Base-by-base conservation (phyloP, 352 stramenopile species). In the Paralagenidium karlingii region DNA sequence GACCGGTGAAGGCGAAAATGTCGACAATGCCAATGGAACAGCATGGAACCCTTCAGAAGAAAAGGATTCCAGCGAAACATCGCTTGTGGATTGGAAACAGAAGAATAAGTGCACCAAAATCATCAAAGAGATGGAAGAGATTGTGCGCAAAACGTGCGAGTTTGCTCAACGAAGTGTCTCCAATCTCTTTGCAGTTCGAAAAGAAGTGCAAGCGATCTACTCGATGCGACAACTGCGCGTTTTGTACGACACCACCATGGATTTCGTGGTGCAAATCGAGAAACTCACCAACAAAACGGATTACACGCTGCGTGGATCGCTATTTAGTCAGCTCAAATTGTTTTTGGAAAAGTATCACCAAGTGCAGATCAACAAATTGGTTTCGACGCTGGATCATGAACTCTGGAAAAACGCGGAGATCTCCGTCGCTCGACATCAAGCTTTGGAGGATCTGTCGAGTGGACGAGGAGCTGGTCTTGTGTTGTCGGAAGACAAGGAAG, bases 331-430 rank as follows among this genome's bases (percentile, higher is more conserved):
- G 42, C 68, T 96, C 8, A 97, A 97, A 54, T 60, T 93, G 16
- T 98, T 97, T 53, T 49, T 97, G n/a, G 89, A 97, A 48, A 91
- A 88, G 34, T 88, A 94, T 34, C 93, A 98, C 51, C 73, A 96
- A 47, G 58, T 65, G 8, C 92, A 97, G 39, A 89, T 96, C 58
- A 81, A 73, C 19, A 84, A 87, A 32, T 55, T 98, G 30, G 86
- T 95, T n/a, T 91, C 86, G 28, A 94, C 90, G 3, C 66, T 98
- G 15, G 89, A 97, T 59, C 85, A 91, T 37, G 93, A 98, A 55
- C 54, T 94, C 38, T 98, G 93, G 93, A 89, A 94, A 40, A 95
- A 96, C 38, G 92, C 63, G 21, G 70, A 96, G 58, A 85, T 97
- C 38, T 94, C 85, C 3, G 60, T 82, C n/a, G 63, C 78, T 26